A percentile compares a stretch with the other conserved stretches of the same genome.
These are phyloP conservation scores for Colletotrichum trifolii DNA, from an alignment of 2,329 filamentous ascomycete species.

Conservation along the genomic window DNA sequence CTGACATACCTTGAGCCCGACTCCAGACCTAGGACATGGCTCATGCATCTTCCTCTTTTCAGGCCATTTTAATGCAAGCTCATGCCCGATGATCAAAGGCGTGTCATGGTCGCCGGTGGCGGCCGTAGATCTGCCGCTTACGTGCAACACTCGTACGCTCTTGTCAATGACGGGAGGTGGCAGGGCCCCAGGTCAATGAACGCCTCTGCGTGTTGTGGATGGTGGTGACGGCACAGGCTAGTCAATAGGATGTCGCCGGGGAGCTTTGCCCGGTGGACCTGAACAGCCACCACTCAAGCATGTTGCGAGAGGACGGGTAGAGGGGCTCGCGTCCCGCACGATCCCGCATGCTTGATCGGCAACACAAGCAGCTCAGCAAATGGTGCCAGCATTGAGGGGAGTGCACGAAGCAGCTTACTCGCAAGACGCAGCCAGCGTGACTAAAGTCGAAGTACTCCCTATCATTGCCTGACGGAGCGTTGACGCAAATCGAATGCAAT, in stretches of 20 bases:
- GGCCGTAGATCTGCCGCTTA: constrained; percentile 6
- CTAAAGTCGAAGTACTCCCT: constrained; percentile 5
- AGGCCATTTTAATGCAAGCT: neutral
- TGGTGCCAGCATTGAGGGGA: constrained; percentile 13
- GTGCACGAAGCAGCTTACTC: constrained; percentile 1
- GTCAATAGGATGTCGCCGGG: constrained; percentile 25
- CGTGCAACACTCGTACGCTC: neutral
- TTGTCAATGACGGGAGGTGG: neutral
- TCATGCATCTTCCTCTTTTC: neutral
- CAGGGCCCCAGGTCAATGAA: constrained; percentile 1
- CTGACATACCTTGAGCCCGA: constrained; percentile 5
- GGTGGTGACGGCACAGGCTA: constrained; percentile 12
- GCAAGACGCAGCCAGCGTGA: neutral
- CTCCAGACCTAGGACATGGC: neutral
- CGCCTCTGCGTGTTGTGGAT: constrained; percentile 10
- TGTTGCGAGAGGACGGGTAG: neutral
- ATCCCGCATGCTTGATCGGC: constrained; percentile 24
- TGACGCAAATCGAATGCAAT: constrained; percentile 32
- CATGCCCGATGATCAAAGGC: constrained; percentile 2
- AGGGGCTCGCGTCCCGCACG: constrained; percentile 10
- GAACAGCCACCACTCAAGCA: constrained; percentile 19
- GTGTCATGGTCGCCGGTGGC: constrained; percentile 6
- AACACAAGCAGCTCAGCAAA: constrained; percentile 4
- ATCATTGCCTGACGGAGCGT: constrained; percentile 8
- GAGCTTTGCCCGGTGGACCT: constrained; percentile 17